phyloP scores from a whole-genome alignment of 306 rosid species.

The Cucurbita moschata region DNA sequence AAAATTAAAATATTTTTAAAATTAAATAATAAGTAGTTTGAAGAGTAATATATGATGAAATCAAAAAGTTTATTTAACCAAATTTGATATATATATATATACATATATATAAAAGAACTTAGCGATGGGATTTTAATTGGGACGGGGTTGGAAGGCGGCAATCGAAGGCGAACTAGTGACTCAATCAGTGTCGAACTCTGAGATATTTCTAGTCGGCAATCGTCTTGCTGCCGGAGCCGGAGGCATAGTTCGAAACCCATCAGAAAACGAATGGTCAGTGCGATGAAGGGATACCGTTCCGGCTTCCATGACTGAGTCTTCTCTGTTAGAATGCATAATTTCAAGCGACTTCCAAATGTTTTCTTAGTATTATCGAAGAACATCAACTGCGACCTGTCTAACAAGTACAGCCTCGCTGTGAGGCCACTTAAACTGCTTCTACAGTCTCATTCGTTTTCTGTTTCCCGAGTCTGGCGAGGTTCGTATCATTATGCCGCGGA shows the following conservation, averaged over 20 bases:
- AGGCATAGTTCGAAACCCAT: not conserved
- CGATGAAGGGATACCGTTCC: not conserved
- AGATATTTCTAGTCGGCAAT: not conserved
- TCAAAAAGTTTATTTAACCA: too few relatives aligned
- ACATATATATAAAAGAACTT: too few relatives aligned
- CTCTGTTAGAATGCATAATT: constrained; percentile 18
- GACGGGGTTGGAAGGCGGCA: not conserved
- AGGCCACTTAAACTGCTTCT: constrained; percentile 14
- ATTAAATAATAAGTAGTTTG: too few relatives aligned
- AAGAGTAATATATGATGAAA: too few relatives aligned
- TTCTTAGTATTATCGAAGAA: constrained; percentile 16
- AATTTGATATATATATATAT: too few relatives aligned
- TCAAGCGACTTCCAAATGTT: constrained; percentile 14
- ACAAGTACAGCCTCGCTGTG: not conserved
- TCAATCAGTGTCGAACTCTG: not conserved
- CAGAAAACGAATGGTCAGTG: not conserved
- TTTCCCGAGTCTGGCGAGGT: constrained; percentile 19
- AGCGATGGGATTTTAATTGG: not conserved
- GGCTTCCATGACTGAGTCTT: constrained; percentile 14
- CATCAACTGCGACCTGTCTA: not conserved
- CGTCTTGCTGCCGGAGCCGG: not conserved
- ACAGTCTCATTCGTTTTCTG: constrained; percentile 13
- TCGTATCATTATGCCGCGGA: constrained; percentile 49
- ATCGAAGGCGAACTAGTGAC: not conserved
- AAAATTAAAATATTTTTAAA: too few relatives aligned